Percentiles rank a stretch among this genome's conserved stretches.
Conservation (phyloP, 73 alveolate species). For the Tetrahymena thermophila region DNA sequence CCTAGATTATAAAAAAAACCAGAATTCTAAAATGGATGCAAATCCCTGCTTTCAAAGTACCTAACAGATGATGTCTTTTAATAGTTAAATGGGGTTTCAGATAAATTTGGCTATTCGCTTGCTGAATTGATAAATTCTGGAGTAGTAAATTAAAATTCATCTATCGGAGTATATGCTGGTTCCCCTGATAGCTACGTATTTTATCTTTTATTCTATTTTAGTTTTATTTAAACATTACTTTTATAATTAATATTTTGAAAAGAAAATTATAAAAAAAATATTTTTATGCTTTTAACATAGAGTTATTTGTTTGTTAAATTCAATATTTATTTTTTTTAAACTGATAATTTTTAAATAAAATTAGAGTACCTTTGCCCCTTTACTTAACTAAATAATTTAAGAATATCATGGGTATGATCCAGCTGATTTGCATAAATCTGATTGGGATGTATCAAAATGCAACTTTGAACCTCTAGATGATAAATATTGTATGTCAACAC, state of each 20-base stretch:
- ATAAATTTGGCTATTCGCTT: slow-evolving; percentile 29
- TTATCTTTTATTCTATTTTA: not conserved
- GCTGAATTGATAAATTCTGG: slow-evolving; percentile 38
- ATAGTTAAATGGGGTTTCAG: not conserved
- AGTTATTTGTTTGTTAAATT: no score
- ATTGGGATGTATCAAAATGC: slow-evolving; percentile 20
- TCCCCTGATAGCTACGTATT: slow-evolving; percentile 6
- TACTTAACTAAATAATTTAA: slow-evolving; percentile 8
- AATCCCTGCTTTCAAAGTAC: slow-evolving; percentile 17
- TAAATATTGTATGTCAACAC: not conserved
- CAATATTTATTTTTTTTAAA: no score
- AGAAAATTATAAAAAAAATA: no score
- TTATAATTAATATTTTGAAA: no score
- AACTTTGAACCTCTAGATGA: slow-evolving; percentile 30
- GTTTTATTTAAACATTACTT: not conserved
- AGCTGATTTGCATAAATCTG: slow-evolving; percentile 32
- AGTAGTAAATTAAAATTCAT: slow-evolving; percentile 20
- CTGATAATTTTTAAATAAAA: not conserved
- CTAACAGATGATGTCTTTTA: slow-evolving; percentile 23
- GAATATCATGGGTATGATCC: slow-evolving; percentile 32
- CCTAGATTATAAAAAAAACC: not conserved
- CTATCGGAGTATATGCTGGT: slow-evolving; percentile 52
- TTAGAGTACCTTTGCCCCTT: slow-evolving; percentile 16
- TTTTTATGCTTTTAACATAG: no score
- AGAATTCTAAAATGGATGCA: slow-evolving; percentile 28